These are phyloP conservation scores for Rhipidocladum racemiflorum DNA, from an alignment of 176 grass and related monocot species.

Conservation along the genomic window DNA sequence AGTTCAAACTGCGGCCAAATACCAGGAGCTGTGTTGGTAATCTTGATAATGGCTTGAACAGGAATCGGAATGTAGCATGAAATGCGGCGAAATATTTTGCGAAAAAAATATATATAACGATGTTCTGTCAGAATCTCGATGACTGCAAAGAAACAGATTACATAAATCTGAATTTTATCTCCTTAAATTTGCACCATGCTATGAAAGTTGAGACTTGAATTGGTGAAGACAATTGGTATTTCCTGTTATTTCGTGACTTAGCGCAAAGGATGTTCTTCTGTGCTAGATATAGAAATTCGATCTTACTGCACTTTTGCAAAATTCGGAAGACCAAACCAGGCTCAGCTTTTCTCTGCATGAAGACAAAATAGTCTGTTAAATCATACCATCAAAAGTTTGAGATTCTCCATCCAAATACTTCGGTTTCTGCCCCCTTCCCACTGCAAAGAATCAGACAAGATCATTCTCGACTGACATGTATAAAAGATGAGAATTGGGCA, in stretches of 20 bases:
- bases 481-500: slow-evolving; percentile 9
- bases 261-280: neutral
- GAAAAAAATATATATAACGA: neutral
- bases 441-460: slow-evolving; percentile 13
- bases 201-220: neutral
- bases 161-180: neutral
- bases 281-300: neutral
- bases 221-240: neutral
- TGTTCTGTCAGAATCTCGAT: neutral
- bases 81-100: neutral
- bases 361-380: slow-evolving; percentile 1
- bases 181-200: slow-evolving; percentile 7
- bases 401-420: slow-evolving; percentile 26
- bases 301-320: neutral
- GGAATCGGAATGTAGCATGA: neutral
- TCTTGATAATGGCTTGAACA: neutral
- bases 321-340: neutral
- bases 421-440: neutral
- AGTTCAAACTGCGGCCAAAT: neutral
- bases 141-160: neutral
- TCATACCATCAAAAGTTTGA: slow-evolving; percentile 14
- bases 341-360: neutral
- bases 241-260: neutral
- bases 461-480: slow-evolving; percentile 9
- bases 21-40: neutral